Evolutionary conservation across 2,329 filamentous ascomycete genomes (phyloP).

Genomic region (Phyllosticta paracitricarpa): DNA sequence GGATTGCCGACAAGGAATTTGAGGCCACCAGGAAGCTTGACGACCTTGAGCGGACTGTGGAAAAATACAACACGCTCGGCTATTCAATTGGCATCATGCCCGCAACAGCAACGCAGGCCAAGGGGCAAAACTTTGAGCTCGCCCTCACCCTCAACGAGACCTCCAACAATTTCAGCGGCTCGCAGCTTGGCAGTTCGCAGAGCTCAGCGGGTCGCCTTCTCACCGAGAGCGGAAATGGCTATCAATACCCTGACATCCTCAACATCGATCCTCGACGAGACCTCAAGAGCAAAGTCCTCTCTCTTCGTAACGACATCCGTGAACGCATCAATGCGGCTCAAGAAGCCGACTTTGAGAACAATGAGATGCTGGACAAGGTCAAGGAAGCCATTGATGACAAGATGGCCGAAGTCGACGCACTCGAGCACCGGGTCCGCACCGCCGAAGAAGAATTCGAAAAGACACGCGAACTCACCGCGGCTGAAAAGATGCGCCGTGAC

Average conservation of each 20-base stretch:
- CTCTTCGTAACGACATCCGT: constrained; percentile 81
- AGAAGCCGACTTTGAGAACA: constrained; percentile 87
- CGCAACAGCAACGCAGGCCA: constrained; percentile 71
- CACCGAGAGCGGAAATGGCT: constrained; percentile 71
- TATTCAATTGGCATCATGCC: constrained; percentile 93
- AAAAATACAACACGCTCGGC: constrained; percentile 85
- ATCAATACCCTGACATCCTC: constrained; percentile 78
- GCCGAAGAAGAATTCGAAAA: constrained; percentile 92
- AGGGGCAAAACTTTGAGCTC: constrained; percentile 77
- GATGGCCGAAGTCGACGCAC: constrained; percentile 78
- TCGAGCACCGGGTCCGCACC: constrained; percentile 78
- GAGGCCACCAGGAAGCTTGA: constrained; percentile 80
- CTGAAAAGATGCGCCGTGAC: constrained; percentile 80
- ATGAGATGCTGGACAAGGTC: constrained; percentile 80
- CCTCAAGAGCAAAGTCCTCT: constrained; percentile 67
- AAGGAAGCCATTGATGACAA: constrained; percentile 97
- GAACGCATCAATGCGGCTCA: constrained; percentile 72
- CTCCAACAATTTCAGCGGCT: constrained; percentile 56
- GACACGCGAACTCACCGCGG: constrained; percentile 75
- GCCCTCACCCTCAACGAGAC: constrained; percentile 69
- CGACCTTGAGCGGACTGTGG: constrained; percentile 81
- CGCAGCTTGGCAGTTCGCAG: constrained; percentile 40
- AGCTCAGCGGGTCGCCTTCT: constrained; percentile 62
- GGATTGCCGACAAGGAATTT: constrained; percentile 74
- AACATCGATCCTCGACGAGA: constrained; percentile 79